phyloP scores from a whole-genome alignment of 768 basidiomycete species.

The Lentinula guzmanii region DNA sequence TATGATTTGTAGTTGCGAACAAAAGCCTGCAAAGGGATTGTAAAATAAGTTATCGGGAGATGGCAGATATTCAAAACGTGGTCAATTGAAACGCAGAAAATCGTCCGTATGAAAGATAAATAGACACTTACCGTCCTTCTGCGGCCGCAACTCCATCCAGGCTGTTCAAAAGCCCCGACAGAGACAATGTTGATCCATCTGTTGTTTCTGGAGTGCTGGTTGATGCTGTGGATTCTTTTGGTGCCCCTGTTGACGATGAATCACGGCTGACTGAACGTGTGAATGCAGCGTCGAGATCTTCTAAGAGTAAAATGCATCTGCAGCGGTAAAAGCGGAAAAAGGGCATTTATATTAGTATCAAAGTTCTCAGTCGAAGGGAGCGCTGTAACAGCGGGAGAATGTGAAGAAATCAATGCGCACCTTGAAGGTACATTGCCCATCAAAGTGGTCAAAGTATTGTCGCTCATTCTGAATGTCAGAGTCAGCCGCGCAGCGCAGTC shows the following conservation, averaged over 20 bases:
- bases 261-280: slow-evolving; percentile 85
- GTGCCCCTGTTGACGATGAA: slow-evolving; percentile 68
- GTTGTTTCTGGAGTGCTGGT: slow-evolving; percentile 39
- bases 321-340: slow-evolving; percentile 5
- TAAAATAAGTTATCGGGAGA: slow-evolving; percentile 7
- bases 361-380: slow-evolving; percentile 10
- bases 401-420: slow-evolving; percentile 27
- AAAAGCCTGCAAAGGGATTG: slow-evolving; percentile 48
- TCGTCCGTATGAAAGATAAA: background rate
- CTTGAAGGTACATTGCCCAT: slow-evolving; percentile 87
- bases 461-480: slow-evolving; percentile 63
- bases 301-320: slow-evolving; percentile 88
- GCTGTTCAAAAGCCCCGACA: slow-evolving; percentile 82
- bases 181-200: slow-evolving; percentile 78
- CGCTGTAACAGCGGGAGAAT: slow-evolving; percentile 1
- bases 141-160: slow-evolving; percentile 83
- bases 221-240: slow-evolving; percentile 40
- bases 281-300: slow-evolving; percentile 91
- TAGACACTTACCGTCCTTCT: slow-evolving; percentile 66
- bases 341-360: background rate
- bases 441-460: slow-evolving; percentile 79
- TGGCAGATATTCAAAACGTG: background rate
- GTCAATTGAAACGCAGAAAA: background rate
- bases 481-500: slow-evolving; percentile 12
- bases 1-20: slow-evolving; percentile 92